Conservation (phyloP, 2,329 filamentous ascomycete species). For the Aspergillus sp. region DNA sequence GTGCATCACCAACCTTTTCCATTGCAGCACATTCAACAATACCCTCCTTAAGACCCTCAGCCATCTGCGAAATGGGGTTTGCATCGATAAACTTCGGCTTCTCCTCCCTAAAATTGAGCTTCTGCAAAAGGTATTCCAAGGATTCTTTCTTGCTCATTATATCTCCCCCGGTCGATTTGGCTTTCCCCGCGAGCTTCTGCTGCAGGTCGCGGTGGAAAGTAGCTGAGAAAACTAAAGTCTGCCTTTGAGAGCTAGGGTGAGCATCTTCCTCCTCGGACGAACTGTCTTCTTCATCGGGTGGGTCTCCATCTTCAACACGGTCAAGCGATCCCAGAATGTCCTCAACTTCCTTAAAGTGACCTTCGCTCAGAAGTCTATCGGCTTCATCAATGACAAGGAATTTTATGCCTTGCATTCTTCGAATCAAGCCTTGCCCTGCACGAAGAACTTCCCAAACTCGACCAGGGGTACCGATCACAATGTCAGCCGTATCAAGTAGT, state of each 20-base stretch:
- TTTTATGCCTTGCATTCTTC: conserved; percentile 68
- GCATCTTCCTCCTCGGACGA: conserved; percentile 40
- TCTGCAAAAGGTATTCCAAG: conserved; percentile 89
- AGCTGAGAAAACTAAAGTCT: conserved; percentile 94
- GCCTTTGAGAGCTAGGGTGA: conserved; percentile 49
- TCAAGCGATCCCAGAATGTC: conserved; percentile 84
- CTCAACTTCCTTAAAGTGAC: conserved; percentile 91
- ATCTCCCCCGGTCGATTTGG: conserved; percentile 56
- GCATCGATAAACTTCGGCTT: conserved; percentile 89
- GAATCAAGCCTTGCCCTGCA: conserved; percentile 67
- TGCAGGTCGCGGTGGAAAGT: conserved; percentile 92
- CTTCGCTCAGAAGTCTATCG: conserved; percentile 85
- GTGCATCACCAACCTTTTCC: conserved; percentile 68
- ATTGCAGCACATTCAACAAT: conserved; percentile 88
- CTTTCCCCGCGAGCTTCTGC: conserved; percentile 82
- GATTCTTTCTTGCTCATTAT: conserved; percentile 73
- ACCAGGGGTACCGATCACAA: conserved; percentile 91
- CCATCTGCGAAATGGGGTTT: conserved; percentile 88
- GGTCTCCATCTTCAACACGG: conserved; percentile 51
- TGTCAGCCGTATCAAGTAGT: conserved; percentile 77
- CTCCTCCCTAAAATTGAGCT: conserved; percentile 81
- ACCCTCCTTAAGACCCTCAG: conserved; percentile 78
- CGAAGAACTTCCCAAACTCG: conserved; percentile 92
- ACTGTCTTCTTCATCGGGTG: conserved; percentile 27
- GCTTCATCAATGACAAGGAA: conserved; percentile 94